These are phyloP conservation scores for Aegilops speltoides DNA, from an alignment of 176 grass and related monocot species.

Conservation along the genomic window DNA sequence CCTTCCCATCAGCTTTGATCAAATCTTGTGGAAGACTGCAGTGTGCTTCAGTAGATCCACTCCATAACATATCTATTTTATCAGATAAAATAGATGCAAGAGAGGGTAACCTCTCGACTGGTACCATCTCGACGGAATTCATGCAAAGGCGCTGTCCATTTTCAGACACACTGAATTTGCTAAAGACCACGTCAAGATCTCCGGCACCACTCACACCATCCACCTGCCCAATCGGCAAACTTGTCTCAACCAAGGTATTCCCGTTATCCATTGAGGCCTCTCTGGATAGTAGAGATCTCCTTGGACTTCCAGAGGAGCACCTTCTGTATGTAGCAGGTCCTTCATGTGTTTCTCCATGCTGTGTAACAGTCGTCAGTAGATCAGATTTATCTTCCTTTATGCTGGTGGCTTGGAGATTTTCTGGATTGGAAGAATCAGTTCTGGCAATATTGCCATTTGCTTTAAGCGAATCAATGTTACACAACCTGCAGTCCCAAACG, in stretches of 20 bases:
- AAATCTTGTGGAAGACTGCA: constrained; percentile 35
- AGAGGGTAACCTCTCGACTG: constrained; percentile 54
- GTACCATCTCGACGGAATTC: constrained; percentile 33
- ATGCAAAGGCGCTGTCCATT: constrained; percentile 18
- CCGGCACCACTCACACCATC: constrained; percentile 41
- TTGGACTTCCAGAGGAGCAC: constrained; percentile 34
- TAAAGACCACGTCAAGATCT: constrained; percentile 48
- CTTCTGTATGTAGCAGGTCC: constrained; percentile 11
- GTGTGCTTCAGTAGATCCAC: constrained; percentile 59
- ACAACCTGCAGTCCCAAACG: constrained; percentile 68
- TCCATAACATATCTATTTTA: constrained; percentile 91
- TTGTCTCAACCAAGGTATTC: constrained; percentile 40
- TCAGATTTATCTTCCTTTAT: constrained; percentile 33
- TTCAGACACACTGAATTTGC: constrained; percentile 17
- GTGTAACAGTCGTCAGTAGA: constrained; percentile 19
- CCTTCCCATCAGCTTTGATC: constrained; percentile 39
- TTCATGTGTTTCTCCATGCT: constrained; percentile 16
- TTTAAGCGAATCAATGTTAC: constrained; percentile 53
- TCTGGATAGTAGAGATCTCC: constrained; percentile 52
- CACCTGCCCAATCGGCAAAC: constrained; percentile 35
- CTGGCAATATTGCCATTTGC: constrained; percentile 29
- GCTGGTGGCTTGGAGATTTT: constrained; percentile 17
- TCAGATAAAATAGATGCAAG: constrained; percentile 78
- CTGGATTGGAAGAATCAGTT: constrained; percentile 24
- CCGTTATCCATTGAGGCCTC: constrained; percentile 27